A percentile compares a stretch with the other conserved stretches of the same genome.
Conservation (phyloP, 2,329 filamentous ascomycete genomes). For the Teratosphaeriaceae sp. region DNA sequence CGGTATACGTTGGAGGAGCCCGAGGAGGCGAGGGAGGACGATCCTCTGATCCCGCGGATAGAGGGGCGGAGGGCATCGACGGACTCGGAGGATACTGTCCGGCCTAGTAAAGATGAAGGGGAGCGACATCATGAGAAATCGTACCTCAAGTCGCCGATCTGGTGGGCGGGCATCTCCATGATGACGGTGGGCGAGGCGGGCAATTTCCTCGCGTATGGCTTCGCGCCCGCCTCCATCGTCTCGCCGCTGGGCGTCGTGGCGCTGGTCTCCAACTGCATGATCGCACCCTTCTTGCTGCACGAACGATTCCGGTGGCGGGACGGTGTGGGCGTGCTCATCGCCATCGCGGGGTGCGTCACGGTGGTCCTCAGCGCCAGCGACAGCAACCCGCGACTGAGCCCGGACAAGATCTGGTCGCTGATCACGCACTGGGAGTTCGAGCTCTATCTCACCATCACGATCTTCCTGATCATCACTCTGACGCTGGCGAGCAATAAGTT, state of each 20-base stretch:
- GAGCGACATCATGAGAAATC: constrained; percentile 51
- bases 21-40: constrained; percentile 39
- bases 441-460: constrained; percentile 76
- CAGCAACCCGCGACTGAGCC: constrained; percentile 84
- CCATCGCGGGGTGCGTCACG: constrained; percentile 79
- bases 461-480: constrained; percentile 63
- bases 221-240: constrained; percentile 94
- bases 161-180: constrained; percentile 90
- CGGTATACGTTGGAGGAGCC: constrained; percentile 26
- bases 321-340: constrained; percentile 79
- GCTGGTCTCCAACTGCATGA: constrained; percentile 91
- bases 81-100: constrained; percentile 32
- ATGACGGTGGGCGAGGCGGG: constrained; percentile 92
- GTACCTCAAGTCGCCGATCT: constrained; percentile 87
- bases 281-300: constrained; percentile 89
- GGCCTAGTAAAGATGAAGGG: constrained; percentile 28
- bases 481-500: constrained; percentile 79
- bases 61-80: constrained; percentile 34
- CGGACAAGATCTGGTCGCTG: constrained; percentile 80
- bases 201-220: constrained; percentile 96
- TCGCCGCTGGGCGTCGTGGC: constrained; percentile 96
- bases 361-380: constrained; percentile 88
- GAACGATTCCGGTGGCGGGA: constrained; percentile 81
- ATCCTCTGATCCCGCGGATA: constrained; percentile 48
- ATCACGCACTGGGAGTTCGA: constrained; percentile 87